These are phyloP conservation scores for Vigna trinervia DNA, from an alignment of 306 rosid species.

Conservation along the genomic window DNA sequence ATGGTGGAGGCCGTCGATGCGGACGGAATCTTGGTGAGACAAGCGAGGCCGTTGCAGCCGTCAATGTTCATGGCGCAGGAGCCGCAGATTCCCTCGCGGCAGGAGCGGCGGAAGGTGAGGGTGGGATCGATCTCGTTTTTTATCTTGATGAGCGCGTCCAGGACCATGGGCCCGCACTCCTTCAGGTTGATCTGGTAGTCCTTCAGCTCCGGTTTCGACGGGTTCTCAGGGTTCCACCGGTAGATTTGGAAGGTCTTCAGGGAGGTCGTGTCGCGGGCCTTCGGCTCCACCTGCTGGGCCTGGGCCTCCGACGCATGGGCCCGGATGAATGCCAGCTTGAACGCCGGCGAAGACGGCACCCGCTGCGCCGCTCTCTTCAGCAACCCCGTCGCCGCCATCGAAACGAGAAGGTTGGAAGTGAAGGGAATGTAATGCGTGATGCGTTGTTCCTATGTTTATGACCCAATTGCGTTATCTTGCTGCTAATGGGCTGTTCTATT, in stretches of 20 bases:
- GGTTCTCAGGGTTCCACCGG: constrained; percentile 87
- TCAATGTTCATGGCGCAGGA: constrained; percentile 99
- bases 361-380: constrained; percentile 55
- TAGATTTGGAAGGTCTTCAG: constrained; percentile 85
- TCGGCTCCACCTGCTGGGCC: constrained; percentile 60
- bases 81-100: constrained; percentile 97
- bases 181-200: constrained; percentile 80
- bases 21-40: constrained; percentile 76
- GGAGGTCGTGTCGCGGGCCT: constrained; percentile 37
- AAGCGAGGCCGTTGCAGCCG: constrained; percentile 94
- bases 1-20: constrained; percentile 47
- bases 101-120: constrained; percentile 87
- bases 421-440: too few species aligned
- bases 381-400: constrained; percentile 87
- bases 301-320: constrained; percentile 70
- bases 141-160: constrained; percentile 92
- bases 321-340: constrained; percentile 50
- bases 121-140: constrained; percentile 88
- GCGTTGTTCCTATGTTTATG: neutral
- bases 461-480: constrained; percentile 38
- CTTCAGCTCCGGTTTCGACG: constrained; percentile 80
- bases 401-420: neutral
- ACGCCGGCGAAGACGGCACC: constrained; percentile 53
- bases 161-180: constrained; percentile 98
- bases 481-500: neutral